phyloP scores from a whole-genome alignment of 495 filamentous ascomycete species.

The Lasiosphaeriaceae sp. region DNA sequence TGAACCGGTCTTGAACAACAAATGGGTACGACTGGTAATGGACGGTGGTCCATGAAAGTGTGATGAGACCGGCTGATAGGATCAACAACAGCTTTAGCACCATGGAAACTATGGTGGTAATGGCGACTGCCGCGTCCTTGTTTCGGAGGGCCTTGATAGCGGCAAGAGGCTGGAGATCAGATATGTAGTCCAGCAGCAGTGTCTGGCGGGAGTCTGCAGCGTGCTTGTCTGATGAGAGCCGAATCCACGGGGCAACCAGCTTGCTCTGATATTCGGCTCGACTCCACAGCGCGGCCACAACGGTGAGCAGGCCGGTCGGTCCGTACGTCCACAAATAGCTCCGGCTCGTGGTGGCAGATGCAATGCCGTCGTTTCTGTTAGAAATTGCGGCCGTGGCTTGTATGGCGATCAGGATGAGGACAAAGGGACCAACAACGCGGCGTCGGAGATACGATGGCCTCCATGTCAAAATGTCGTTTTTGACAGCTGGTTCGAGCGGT shows the following conservation, averaged over 20 bases:
- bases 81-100: slow-evolving; percentile 3
- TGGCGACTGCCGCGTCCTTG: slow-evolving; percentile 4
- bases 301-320: slow-evolving; percentile 20
- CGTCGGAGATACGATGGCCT: neutral
- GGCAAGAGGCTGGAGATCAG: neutral
- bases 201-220: neutral
- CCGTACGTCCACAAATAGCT: slow-evolving; percentile 22
- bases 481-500: too few relatives aligned
- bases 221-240: neutral
- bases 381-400: too few relatives aligned
- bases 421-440: neutral
- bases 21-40: neutral
- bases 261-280: slow-evolving; percentile 12
- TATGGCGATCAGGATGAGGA: slow-evolving; percentile 6
- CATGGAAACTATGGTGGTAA: neutral
- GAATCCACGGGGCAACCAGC: slow-evolving; percentile 10
- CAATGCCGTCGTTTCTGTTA: too few relatives aligned
- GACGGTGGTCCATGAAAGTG: slow-evolving; percentile 4
- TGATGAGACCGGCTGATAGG: slow-evolving; percentile 11
- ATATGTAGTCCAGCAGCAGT: slow-evolving; percentile 12
- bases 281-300: slow-evolving; percentile 17
- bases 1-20: neutral
- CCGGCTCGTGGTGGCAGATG: too few relatives aligned
- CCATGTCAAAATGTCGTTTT: neutral
- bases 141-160: neutral